Evolutionary conservation across 257 asterid genomes (phyloP), one percentile per base, ranked within the genome.

Genomic region (Henckelia pumila): DNA sequence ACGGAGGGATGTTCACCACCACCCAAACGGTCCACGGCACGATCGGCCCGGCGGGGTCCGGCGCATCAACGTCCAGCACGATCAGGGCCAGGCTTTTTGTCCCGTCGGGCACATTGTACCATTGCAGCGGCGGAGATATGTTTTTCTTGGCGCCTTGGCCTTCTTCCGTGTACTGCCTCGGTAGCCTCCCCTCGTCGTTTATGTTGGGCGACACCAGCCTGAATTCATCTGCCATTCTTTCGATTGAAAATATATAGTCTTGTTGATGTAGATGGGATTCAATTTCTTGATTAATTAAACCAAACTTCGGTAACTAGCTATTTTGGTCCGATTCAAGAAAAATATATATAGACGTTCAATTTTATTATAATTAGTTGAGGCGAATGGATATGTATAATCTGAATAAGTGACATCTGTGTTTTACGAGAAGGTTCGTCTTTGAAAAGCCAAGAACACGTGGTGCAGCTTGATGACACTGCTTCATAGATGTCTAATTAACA

Each of bases 41-140:
- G 32, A 62, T 8, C 3, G 98, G 96, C 10, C 81, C 79, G 0
- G 68, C 72, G 3, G 93, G 96, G 5, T 91, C 96, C 9, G 92
- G 89, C 1, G 91, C 93, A 52, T 92, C 98, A 28, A 88, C 74
- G 75, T 89, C 96, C n/a, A 82, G 84, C 13, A 80, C 98, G 8
- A 86, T 62, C 21, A 92, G 73, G 11, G 93, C 92, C 49, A 92
- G 53, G 69, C 80, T 81, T 55, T 86, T 76, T 0, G 95, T 81
- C 59, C 82, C 91, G 2, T 75, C 69, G 3, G 93, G 98, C 64
- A 89, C 19, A 71, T 88, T 92, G 87, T 92, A 84, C 98, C 97
- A 92, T 37, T 89, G 95, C 2, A 89, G 35, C 2, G 96, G 91
- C 55, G 98, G 97, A 2, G 96, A 92, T 0, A 87, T 70, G 40